These are phyloP conservation scores for Oehlia diaphana DNA, from an alignment of 192 early-diverging fungal genomes.

Conservation along the genomic window DNA sequence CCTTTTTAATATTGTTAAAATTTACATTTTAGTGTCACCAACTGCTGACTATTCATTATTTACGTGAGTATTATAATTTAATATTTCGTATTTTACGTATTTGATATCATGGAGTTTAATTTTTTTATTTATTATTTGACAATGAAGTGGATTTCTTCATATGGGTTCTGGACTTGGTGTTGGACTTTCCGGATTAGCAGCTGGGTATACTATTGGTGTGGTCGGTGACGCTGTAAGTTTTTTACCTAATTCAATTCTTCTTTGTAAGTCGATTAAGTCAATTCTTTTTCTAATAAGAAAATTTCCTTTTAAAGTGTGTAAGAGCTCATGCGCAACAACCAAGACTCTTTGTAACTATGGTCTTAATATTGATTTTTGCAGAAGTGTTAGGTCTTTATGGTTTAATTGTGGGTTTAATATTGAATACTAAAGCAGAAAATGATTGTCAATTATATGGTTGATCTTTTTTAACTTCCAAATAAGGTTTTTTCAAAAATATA, in stretches of 20 bases:
- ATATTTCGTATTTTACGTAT: not conserved
- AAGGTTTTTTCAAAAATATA: too few species aligned
- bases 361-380: constrained; percentile 98
- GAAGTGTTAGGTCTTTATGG: constrained; percentile 98
- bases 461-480: not conserved
- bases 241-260: not conserved
- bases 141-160: constrained; percentile 83
- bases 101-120: not conserved
- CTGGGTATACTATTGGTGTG: constrained; percentile 95
- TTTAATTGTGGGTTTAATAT: constrained; percentile 94
- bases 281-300: not conserved
- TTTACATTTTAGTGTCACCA: constrained; percentile 32
- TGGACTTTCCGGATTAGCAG: constrained; percentile 89
- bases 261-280: not conserved
- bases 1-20: not conserved
- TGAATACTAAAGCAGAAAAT: constrained; percentile 85
- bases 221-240: constrained; percentile 86
- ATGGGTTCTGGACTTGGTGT: constrained; percentile 91
- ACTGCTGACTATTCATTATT: constrained; percentile 25
- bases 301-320: constrained; percentile 55
- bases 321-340: constrained; percentile 89
- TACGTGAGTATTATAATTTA: constrained; percentile 14
- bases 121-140: constrained; percentile 19
- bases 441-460: constrained; percentile 20
- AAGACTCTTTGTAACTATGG: constrained; percentile 88